phyloP scores from a whole-genome alignment of 441 rosid genomes.

The Corymbia calophylla region DNA sequence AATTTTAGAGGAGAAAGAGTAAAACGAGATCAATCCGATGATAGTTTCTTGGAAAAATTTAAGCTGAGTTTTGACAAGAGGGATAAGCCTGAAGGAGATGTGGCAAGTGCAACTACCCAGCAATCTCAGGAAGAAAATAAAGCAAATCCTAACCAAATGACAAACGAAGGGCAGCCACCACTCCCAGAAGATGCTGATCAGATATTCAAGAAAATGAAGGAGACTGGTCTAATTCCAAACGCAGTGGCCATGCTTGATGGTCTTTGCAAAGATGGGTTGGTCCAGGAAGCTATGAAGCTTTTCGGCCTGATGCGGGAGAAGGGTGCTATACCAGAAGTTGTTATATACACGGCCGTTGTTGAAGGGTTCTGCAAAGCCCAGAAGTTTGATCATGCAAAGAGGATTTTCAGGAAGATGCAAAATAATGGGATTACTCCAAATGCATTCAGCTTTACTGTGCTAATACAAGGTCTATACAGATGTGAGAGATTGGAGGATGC shows the following conservation, averaged over 20 bases:
- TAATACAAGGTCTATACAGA: constrained; percentile 59
- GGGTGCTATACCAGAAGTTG: constrained; percentile 85
- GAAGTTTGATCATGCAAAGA: constrained; percentile 67
- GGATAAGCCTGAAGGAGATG: neutral
- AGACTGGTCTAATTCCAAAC: constrained; percentile 79
- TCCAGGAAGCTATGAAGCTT: constrained; percentile 87
- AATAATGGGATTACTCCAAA: constrained; percentile 59
- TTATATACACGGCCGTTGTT: constrained; percentile 86
- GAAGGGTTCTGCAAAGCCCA: constrained; percentile 86
- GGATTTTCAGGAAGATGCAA: constrained; percentile 83
- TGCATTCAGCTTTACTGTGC: constrained; percentile 56
- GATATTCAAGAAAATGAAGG: constrained; percentile 83
- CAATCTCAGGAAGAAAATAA: constrained; percentile 1
- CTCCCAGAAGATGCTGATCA: constrained; percentile 58
- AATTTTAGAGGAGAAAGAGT: constrained; percentile 6
- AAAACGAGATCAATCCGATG: constrained; percentile 33
- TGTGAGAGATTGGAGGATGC: constrained; percentile 59
- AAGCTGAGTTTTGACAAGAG: constrained; percentile 41
- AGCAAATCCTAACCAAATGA: neutral
- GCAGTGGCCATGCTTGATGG: constrained; percentile 97
- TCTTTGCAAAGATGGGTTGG: constrained; percentile 86
- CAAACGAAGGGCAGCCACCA: neutral
- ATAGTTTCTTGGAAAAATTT: constrained; percentile 60
- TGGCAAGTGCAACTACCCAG: neutral
- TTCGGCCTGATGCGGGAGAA: constrained; percentile 76